Conservation (phyloP, 2,329 filamentous ascomycete genomes). For the Pseudogymnoascus verrucosus region DNA sequence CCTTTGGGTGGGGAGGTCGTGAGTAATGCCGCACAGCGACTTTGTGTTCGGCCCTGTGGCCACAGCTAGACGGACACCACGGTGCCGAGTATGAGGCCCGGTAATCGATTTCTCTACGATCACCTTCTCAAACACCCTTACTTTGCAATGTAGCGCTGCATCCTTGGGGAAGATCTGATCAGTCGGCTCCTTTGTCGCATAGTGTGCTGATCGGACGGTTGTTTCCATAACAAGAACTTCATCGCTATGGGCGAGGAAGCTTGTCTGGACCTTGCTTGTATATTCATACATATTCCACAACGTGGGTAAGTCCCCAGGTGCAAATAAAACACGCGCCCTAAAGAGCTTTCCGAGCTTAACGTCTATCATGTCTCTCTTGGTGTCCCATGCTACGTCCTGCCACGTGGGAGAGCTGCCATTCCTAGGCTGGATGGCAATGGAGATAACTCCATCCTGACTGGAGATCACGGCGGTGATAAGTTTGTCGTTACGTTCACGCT, state of each 20-base stretch:
- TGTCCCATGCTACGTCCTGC: constrained; percentile 75
- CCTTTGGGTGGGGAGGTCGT: constrained; percentile 54
- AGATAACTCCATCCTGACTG: constrained; percentile 72
- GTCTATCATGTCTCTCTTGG: constrained; percentile 56
- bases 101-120: constrained; percentile 62
- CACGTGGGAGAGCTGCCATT: constrained; percentile 62
- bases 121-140: constrained; percentile 67
- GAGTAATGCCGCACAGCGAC: constrained; percentile 67
- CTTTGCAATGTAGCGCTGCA: constrained; percentile 59
- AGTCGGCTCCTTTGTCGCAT: constrained; percentile 65
- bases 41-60: constrained; percentile 72
- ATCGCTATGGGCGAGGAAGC: constrained; percentile 58
- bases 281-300: constrained; percentile 83
- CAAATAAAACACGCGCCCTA: constrained; percentile 60
- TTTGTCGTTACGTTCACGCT: constrained; percentile 61
- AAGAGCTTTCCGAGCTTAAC: constrained; percentile 70
- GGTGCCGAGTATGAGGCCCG: constrained; percentile 64
- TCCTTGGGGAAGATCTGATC: constrained; percentile 69
- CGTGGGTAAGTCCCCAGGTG: constrained; percentile 68
- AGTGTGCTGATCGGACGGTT: constrained; percentile 67
- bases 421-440: constrained; percentile 63
- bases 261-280: constrained; percentile 65
- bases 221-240: constrained; percentile 64
- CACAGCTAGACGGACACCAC: constrained; percentile 70
- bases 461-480: constrained; percentile 65